A percentile compares a stretch with the other conserved stretches of the same genome.
These are phyloP conservation scores for Papiliotrema laurentii DNA, from an alignment of 1,284 basidiomycete genomes.

Conservation along the genomic window DNA sequence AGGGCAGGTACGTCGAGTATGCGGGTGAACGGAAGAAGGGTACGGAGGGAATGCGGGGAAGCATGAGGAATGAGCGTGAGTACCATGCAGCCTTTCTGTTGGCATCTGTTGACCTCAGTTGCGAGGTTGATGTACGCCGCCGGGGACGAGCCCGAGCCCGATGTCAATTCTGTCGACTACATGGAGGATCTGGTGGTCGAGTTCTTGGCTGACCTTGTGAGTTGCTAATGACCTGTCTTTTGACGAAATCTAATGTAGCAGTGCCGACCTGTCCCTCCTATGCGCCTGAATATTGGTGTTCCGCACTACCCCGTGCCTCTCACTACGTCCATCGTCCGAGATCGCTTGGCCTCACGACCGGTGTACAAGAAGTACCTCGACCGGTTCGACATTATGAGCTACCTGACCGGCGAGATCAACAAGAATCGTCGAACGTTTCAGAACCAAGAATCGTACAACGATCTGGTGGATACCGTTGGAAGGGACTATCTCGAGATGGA, in stretches of 20 bases:
- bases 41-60: conserved; percentile 35
- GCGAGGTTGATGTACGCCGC: conserved; percentile 42
- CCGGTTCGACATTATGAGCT: conserved; percentile 40
- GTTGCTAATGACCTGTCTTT: conserved; percentile 1
- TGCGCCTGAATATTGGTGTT: conserved; percentile 16
- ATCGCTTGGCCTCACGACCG: conserved; percentile 29
- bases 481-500: conserved; percentile 36
- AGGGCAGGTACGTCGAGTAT: background rate
- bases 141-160: conserved; percentile 39
- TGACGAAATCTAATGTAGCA: conserved; percentile 2
- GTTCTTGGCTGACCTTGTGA: conserved; percentile 38
- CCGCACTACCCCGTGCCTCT: conserved; percentile 21
- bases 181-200: conserved; percentile 42
- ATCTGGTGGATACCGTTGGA: conserved; percentile 33
- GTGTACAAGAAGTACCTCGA: conserved; percentile 35
- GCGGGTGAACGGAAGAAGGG: conserved; percentile 3
- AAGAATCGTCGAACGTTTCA: conserved; percentile 14
- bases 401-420: conserved; percentile 33
- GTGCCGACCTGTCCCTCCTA: conserved; percentile 33
- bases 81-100: background rate
- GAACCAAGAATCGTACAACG: conserved; percentile 10
- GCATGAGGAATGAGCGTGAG: conserved; percentile 43
- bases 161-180: conserved; percentile 38
- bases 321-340: conserved; percentile 28
- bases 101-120: conserved; percentile 14